Evolutionary conservation across 139 green algal genomes (phyloP).

Genomic region (Closterium sp.): DNA sequence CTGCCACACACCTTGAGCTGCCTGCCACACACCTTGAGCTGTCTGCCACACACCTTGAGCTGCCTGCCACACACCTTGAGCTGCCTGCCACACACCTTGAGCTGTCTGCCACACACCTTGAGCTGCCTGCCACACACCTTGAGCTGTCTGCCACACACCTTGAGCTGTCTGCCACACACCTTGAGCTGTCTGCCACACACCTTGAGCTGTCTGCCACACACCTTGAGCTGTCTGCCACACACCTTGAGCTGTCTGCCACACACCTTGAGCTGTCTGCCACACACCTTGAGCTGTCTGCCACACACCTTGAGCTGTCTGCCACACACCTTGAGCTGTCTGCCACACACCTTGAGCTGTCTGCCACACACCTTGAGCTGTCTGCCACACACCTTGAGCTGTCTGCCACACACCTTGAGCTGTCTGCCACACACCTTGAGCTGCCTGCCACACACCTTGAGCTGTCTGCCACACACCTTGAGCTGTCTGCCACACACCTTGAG

Average conservation of each 20-base stretch:
- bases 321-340: constrained; percentile 9
- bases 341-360: not conserved
- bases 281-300: not conserved
- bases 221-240: constrained; percentile 30
- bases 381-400: constrained; percentile 10
- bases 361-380: constrained; percentile 43
- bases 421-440: constrained; percentile 46
- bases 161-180: not conserved
- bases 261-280: constrained; percentile 42
- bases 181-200: constrained; percentile 2
- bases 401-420: constrained; percentile 41
- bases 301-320: constrained; percentile 40
- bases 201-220: constrained; percentile 38
- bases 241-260: constrained; percentile 32
- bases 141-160: constrained; percentile 34
- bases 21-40: constrained; percentile 34
- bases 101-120: not conserved
- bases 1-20: not conserved
- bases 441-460: no score
- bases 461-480: constrained; percentile 27
- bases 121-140: constrained; percentile 17
- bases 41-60: constrained; percentile 22
- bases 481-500: constrained; percentile 33
- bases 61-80: constrained; percentile 46
- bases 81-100: constrained; percentile 42